A percentile compares a stretch with the other conserved stretches of the same genome.
Evolutionary conservation across 73 alveolate species (phyloP).

Genomic region (Stentor coeruleus): DNA sequence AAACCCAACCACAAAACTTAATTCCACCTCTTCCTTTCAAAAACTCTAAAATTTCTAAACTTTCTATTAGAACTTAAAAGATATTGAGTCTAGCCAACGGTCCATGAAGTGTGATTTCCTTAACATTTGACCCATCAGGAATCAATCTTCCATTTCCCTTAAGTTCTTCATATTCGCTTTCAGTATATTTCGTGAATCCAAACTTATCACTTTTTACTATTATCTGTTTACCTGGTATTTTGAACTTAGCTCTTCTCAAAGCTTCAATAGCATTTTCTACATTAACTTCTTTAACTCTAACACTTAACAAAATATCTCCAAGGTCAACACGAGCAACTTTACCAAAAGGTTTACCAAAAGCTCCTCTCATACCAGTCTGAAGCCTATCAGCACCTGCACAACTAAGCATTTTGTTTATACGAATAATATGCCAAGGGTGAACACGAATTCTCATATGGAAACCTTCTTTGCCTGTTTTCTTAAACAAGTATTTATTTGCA

Average conservation of each 20-base stretch:
- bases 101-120: constrained; percentile 58
- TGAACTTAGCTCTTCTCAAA: constrained; percentile 91
- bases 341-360: constrained; percentile 98
- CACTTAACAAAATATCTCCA: constrained; percentile 86
- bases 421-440: constrained; percentile 95
- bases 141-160: constrained; percentile 61
- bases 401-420: constrained; percentile 95
- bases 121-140: constrained; percentile 67
- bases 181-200: constrained; percentile 94
- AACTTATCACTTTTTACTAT: constrained; percentile 90
- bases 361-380: constrained; percentile 98
- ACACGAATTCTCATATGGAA: constrained; percentile 93
- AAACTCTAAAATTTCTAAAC: no score
- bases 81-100: no score
- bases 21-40: no score
- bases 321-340: constrained; percentile 92
- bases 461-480: constrained; percentile 78
- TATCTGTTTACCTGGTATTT: constrained; percentile 98
- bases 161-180: constrained; percentile 84
- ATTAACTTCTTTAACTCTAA: constrained; percentile 70
- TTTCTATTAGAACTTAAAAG: no score
- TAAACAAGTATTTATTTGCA: constrained; percentile 83
- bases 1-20: no score
- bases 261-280: constrained; percentile 89
- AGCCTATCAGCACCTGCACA: constrained; percentile 99